These are phyloP conservation scores for Exophiala calicioides DNA, from an alignment of 2,329 filamentous ascomycete species.

Conservation along the genomic window DNA sequence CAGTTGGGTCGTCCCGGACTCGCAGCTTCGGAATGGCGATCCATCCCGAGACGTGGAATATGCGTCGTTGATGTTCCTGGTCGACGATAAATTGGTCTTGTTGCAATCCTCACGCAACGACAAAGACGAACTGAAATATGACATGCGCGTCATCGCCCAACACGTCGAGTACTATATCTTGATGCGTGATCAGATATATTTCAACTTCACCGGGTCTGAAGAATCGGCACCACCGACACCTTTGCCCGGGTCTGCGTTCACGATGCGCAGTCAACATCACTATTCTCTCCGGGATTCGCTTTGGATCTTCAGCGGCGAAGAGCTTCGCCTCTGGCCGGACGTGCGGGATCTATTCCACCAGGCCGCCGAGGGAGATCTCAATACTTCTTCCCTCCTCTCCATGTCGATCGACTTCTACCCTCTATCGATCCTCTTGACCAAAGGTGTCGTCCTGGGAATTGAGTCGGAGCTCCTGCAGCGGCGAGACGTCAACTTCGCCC, in stretches of 20 bases:
- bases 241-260: slow-evolving; percentile 48
- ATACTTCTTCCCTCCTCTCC: slow-evolving; percentile 57
- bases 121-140: slow-evolving; percentile 86
- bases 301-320: slow-evolving; percentile 89
- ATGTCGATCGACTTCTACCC: slow-evolving; percentile 95
- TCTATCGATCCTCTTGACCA: slow-evolving; percentile 79
- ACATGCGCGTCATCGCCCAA: slow-evolving; percentile 95
- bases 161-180: slow-evolving; percentile 94
- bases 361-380: slow-evolving; percentile 55
- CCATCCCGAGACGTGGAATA: slow-evolving; percentile 93
- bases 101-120: slow-evolving; percentile 83
- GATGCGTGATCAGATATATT: slow-evolving; percentile 76
- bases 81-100: slow-evolving; percentile 93
- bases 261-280: slow-evolving; percentile 44
- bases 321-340: slow-evolving; percentile 86
- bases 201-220: slow-evolving; percentile 51
- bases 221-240: slow-evolving; percentile 52
- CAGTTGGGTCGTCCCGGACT: slow-evolving; percentile 93
- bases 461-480: slow-evolving; percentile 93
- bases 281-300: slow-evolving; percentile 77
- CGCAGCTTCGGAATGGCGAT: slow-evolving; percentile 84
- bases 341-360: slow-evolving; percentile 79
- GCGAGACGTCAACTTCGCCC: slow-evolving; percentile 86
- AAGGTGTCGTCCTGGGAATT: slow-evolving; percentile 85
- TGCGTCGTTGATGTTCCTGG: slow-evolving; percentile 91